These are phyloP conservation scores for Soucietia sequanensis DNA, from an alignment of 805 yeast genomes.

Conservation along the genomic window DNA sequence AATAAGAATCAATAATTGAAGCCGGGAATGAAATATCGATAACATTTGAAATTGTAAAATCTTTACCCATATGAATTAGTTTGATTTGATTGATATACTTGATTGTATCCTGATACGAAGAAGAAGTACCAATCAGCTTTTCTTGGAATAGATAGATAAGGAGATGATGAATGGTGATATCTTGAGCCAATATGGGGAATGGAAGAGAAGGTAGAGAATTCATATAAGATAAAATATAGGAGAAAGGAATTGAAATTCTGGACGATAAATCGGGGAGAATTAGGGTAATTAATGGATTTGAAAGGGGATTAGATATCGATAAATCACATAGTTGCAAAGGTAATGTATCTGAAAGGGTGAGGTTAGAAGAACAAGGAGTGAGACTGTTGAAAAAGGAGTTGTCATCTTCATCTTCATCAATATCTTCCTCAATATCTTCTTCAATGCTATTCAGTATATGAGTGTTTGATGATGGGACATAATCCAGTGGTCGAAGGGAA, in stretches of 20 bases:
- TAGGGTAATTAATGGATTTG: background rate
- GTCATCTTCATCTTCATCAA: too few species aligned
- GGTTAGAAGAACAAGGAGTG: constrained; percentile 1
- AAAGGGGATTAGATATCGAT: background rate
- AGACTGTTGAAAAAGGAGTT: too few species aligned
- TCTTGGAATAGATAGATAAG: background rate
- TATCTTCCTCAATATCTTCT: too few species aligned
- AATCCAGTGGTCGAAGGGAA: too few species aligned
- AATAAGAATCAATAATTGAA: background rate
- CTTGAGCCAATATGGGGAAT: background rate
- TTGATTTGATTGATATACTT: background rate
- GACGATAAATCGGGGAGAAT: background rate
- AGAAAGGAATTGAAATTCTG: background rate
- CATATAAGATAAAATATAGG: background rate
- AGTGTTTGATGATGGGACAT: too few species aligned
- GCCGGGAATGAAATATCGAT: constrained; percentile 1
- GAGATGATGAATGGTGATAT: constrained; percentile 1
- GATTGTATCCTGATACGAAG: too few species aligned
- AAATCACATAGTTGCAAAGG: background rate
- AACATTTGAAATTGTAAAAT: background rate
- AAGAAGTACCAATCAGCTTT: background rate
- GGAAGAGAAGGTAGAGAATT: background rate
- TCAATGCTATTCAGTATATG: too few species aligned
- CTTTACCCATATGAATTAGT: constrained; percentile 1
- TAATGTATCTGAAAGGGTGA: background rate